These are phyloP conservation scores for Cystobasidiaceae sp. DNA, from an alignment of 1,284 basidiomycete species.

Conservation along the genomic window DNA sequence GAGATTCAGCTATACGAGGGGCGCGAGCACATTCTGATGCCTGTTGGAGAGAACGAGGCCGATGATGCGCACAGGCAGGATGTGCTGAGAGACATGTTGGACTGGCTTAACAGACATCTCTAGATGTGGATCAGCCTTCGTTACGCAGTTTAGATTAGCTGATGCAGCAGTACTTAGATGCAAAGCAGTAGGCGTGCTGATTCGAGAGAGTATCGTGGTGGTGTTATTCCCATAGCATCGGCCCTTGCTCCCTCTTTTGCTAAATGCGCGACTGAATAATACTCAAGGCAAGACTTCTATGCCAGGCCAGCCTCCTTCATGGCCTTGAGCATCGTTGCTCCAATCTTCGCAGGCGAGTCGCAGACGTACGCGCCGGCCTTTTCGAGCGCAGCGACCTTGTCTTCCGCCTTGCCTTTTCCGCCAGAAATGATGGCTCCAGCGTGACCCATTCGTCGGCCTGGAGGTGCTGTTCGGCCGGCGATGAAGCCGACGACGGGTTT, in stretches of 20 bases:
- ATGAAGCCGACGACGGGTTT: constrained; percentile 99
- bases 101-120: constrained; percentile 36
- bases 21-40: constrained; percentile 40
- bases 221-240: neutral
- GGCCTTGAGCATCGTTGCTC: constrained; percentile 76
- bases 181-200: no score
- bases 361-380: constrained; percentile 90
- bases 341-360: constrained; percentile 93
- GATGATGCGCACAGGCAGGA: constrained; percentile 40
- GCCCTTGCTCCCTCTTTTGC: no score
- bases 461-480: constrained; percentile 89
- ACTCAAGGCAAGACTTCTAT: no score
- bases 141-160: no score
- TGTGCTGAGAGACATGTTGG: constrained; percentile 40
- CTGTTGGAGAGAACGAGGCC: constrained; percentile 37
- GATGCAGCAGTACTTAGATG: no score
- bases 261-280: no score
- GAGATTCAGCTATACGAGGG: constrained; percentile 35
- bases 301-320: constrained; percentile 79
- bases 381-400: constrained; percentile 93
- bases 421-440: constrained; percentile 97
- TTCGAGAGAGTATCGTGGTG: neutral
- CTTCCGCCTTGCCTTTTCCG: constrained; percentile 91
- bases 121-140: no score
- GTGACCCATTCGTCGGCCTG: constrained; percentile 97